Evolutionary conservation across 2,329 filamentous ascomycete genomes (phyloP).

Genomic region (Aspergillus ustus): DNA sequence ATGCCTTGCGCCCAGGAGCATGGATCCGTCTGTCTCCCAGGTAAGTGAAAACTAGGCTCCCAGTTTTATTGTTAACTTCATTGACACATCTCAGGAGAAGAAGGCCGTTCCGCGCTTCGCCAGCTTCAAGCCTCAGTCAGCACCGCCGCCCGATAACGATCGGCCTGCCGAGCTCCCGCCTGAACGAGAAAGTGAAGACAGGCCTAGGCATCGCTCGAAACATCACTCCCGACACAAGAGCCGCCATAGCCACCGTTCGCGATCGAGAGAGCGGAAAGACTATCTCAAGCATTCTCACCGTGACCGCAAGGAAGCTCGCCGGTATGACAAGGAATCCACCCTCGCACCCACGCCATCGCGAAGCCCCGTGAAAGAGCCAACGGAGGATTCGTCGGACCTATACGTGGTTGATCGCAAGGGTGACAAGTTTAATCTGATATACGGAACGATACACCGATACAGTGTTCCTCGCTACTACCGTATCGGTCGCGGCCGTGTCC

Average conservation of each 20-base stretch:
- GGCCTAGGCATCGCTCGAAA: conserved; percentile 27
- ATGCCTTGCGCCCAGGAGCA: conserved; percentile 33
- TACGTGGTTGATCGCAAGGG: conserved; percentile 75
- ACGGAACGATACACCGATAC: conserved; percentile 74
- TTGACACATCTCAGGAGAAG: conserved; percentile 34
- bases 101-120: conserved; percentile 69
- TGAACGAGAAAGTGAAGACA: conserved; percentile 28
- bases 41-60: conserved; percentile 28
- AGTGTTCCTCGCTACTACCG: conserved; percentile 73
- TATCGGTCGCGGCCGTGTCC: conserved; percentile 68
- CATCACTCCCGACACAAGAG: conserved; percentile 27
- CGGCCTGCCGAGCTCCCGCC: conserved; percentile 25
- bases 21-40: conserved; percentile 43
- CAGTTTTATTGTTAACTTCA: not conserved
- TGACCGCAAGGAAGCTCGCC: conserved; percentile 19
- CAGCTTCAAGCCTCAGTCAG: conserved; percentile 67
- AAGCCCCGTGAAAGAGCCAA: conserved; percentile 20
- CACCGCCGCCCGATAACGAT: conserved; percentile 28
- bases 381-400: conserved; percentile 33
- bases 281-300: conserved; percentile 22
- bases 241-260: conserved; percentile 29
- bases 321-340: conserved; percentile 12
- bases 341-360: conserved; percentile 12
- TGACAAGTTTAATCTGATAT: conserved; percentile 74
- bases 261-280: conserved; percentile 26